Conservation (phyloP, 371 early-diverging fungal species). For the Apophysomyces ossiformis region DNA sequence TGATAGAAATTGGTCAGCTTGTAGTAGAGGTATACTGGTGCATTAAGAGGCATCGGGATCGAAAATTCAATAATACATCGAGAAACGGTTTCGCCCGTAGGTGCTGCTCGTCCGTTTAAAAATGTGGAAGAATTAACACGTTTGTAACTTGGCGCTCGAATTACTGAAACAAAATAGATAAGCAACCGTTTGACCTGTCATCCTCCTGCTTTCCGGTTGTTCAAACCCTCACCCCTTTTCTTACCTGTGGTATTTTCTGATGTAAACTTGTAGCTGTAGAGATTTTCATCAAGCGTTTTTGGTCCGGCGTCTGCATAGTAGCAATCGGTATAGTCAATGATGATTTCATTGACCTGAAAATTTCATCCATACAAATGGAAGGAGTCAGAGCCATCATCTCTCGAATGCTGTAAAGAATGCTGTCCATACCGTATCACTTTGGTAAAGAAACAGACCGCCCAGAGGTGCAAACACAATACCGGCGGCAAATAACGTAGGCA, state of each 20-base stretch:
- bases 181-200: background rate
- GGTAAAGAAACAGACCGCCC: conserved; percentile 73
- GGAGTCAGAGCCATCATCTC: too few relatives aligned
- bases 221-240: background rate
- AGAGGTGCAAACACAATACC: conserved; percentile 87
- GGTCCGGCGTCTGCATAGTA: conserved; percentile 22
- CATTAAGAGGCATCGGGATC: conserved; percentile 58
- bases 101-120: conserved; percentile 20
- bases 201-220: background rate
- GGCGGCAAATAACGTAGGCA: conserved; percentile 85
- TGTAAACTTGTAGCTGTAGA: conserved; percentile 49
- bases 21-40: conserved; percentile 85
- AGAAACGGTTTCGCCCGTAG: conserved; percentile 28
- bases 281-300: conserved; percentile 18
- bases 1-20: conserved; percentile 93
- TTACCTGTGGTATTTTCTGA: conserved; percentile 45
- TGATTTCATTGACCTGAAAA: conserved; percentile 67
- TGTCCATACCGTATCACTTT: conserved; percentile 53
- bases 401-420: background rate
- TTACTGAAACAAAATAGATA: conserved; percentile 18
- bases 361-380: background rate
- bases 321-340: conserved; percentile 88
- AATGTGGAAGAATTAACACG: conserved; percentile 31
- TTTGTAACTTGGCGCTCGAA: conserved; percentile 41
- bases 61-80: conserved; percentile 73